These are phyloP conservation scores for Rhynchosporium graminicola DNA, from an alignment of 2,329 filamentous ascomycete species.

Conservation along the genomic window DNA sequence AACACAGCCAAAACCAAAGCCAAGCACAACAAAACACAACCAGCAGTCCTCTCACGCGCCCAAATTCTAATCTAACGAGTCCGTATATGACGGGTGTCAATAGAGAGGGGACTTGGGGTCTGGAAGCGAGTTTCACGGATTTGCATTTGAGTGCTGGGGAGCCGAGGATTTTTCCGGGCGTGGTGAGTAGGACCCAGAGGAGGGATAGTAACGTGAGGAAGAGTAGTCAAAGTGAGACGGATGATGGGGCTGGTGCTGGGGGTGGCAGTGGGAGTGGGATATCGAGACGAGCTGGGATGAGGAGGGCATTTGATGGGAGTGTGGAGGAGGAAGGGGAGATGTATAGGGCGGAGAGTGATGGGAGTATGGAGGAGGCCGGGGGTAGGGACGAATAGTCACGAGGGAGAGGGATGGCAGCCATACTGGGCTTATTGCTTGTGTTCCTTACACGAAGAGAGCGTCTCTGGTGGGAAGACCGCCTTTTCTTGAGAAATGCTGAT, in stretches of 20 bases:
- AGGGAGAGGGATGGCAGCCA: not conserved
- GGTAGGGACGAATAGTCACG: not conserved
- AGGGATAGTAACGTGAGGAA: slow-evolving; percentile 32
- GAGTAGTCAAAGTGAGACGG: slow-evolving; percentile 36
- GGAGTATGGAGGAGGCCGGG: slow-evolving; percentile 20
- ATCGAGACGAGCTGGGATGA: not conserved
- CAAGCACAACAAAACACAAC: slow-evolving; percentile 12
- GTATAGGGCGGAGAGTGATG: slow-evolving; percentile 14
- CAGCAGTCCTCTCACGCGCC: slow-evolving; percentile 20
- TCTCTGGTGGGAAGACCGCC: not conserved
- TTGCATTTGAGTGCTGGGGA: slow-evolving; percentile 58
- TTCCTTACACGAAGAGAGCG: not conserved
- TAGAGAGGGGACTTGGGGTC: slow-evolving; percentile 43
- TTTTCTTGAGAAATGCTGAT: not conserved
- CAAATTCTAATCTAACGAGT: slow-evolving; percentile 26
- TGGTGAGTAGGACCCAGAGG: slow-evolving; percentile 51
- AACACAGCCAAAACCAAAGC: not conserved
- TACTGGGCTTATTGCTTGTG: not conserved
- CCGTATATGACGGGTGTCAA: slow-evolving; percentile 30
- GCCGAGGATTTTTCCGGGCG: slow-evolving; percentile 71
- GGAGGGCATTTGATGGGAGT: slow-evolving; percentile 15
- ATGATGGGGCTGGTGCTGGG: slow-evolving; percentile 23
- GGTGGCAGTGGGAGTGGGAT: slow-evolving; percentile 13
- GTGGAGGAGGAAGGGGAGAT: slow-evolving; percentile 14
- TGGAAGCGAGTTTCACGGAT: slow-evolving; percentile 44